Conservation (phyloP, 345 rosid species). For the Trapa incisa region DNA sequence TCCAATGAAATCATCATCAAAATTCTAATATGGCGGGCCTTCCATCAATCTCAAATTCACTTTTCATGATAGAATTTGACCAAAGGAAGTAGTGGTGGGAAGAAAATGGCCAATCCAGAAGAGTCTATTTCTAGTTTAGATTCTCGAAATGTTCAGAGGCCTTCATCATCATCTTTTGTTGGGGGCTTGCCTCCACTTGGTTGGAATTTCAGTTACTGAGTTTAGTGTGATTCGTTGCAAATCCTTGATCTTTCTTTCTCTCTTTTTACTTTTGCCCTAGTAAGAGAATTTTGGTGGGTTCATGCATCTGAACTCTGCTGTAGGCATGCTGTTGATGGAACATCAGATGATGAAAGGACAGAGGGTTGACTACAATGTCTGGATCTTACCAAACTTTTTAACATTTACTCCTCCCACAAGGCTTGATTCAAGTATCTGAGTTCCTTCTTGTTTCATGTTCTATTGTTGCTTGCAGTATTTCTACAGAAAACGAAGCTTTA, state of each 20-base stretch:
- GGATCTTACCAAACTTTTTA: conserved; percentile 19
- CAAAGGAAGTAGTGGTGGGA: conserved; percentile 45
- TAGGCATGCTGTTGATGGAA: conserved; percentile 80
- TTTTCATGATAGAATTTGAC: conserved; percentile 44
- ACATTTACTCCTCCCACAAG: conserved; percentile 5
- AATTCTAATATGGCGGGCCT: background rate
- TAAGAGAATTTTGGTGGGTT: background rate
- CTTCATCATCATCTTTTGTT: conserved; percentile 64
- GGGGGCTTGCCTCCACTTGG: conserved; percentile 80
- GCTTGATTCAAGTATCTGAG: background rate
- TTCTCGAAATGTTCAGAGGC: conserved; percentile 47
- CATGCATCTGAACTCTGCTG: conserved; percentile 7
- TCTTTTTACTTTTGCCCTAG: background rate
- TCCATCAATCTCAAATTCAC: background rate
- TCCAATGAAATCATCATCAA: background rate
- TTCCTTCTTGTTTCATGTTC: background rate
- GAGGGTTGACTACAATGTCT: conserved; percentile 16
- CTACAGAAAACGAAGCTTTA: background rate
- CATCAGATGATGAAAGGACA: conserved; percentile 45
- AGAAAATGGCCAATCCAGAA: conserved; percentile 43
- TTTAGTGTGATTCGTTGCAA: background rate
- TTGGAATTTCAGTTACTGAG: background rate
- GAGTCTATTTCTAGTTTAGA: conserved; percentile 45
- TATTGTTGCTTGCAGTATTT: background rate
- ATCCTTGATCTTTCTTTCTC: background rate